These are phyloP conservation scores for Senna tora DNA, from an alignment of 306 rosid species.

Conservation along the genomic window DNA sequence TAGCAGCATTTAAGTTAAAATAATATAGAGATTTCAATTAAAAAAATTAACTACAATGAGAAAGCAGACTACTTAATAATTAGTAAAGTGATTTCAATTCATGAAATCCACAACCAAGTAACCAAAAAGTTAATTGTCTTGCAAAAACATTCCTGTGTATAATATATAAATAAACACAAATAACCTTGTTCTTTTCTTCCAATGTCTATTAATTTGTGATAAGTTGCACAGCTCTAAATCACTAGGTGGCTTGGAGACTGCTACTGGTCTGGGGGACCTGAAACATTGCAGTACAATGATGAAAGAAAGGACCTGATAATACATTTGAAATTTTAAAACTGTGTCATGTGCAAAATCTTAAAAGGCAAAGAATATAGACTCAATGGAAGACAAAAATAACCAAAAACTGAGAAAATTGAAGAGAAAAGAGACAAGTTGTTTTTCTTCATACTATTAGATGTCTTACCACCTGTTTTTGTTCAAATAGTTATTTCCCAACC, in stretches of 20 bases:
- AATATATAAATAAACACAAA: slow-evolving; percentile 33
- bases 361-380: background rate
- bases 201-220: slow-evolving; percentile 50
- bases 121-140: slow-evolving; percentile 18
- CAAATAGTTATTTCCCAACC: background rate
- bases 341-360: background rate
- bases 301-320: background rate
- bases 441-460: background rate
- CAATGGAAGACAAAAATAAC: background rate
- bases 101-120: slow-evolving; percentile 20
- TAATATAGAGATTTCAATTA: background rate
- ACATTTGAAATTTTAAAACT: background rate
- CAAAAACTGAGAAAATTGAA: background rate
- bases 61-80: slow-evolving; percentile 18
- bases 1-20: slow-evolving; percentile 37
- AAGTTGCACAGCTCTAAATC: slow-evolving; percentile 47
- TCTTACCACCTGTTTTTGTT: too few species aligned
- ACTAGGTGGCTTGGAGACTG: slow-evolving; percentile 46
- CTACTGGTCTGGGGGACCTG: slow-evolving; percentile 58
- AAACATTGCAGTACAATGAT: slow-evolving; percentile 33
- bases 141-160: slow-evolving; percentile 3
- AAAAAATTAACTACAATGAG: background rate
- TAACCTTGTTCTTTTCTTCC: slow-evolving; percentile 68
- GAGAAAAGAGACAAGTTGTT: background rate
- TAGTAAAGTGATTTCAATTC: slow-evolving; percentile 6